phyloP scores from a whole-genome alignment of 164 flowering plant species.

The Platanus orientalis region DNA sequence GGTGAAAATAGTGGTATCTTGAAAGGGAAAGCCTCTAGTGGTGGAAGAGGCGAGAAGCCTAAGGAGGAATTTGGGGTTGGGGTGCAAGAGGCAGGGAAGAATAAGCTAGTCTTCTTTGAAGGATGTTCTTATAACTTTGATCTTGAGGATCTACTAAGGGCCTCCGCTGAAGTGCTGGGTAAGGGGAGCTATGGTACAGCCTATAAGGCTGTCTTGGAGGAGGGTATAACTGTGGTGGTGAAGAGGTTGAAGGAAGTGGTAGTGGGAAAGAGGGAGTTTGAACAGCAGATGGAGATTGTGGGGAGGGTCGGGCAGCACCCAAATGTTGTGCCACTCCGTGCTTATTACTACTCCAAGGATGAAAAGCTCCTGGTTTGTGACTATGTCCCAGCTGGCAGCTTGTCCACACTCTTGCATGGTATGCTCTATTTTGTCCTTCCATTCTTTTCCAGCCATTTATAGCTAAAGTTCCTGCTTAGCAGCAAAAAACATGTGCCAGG shows the following conservation, averaged over 20 bases:
- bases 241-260: slow-evolving; percentile 54
- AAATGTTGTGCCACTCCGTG: slow-evolving; percentile 50
- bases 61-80: slow-evolving; percentile 63
- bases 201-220: slow-evolving; percentile 64
- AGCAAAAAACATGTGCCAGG: no score
- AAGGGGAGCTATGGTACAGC: slow-evolving; percentile 77
- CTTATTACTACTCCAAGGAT: slow-evolving; percentile 66
- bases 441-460: no score
- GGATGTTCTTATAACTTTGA: slow-evolving; percentile 48
- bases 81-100: slow-evolving; percentile 63
- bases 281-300: slow-evolving; percentile 54
- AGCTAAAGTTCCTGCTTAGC: no score
- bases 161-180: slow-evolving; percentile 82
- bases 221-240: slow-evolving; percentile 51
- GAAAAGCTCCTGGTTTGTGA: slow-evolving; percentile 64
- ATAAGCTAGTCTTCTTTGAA: slow-evolving; percentile 61
- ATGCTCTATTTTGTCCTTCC: slow-evolving; percentile 13
- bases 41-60: slow-evolving; percentile 33
- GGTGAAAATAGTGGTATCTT: slow-evolving; percentile 9
- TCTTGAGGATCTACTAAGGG: slow-evolving; percentile 65
- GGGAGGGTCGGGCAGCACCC: slow-evolving; percentile 42
- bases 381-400: slow-evolving; percentile 41
- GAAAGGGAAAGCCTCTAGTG: slow-evolving; percentile 28
- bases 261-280: slow-evolving; percentile 53
- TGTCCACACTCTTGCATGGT: slow-evolving; percentile 51